Base-by-base conservation (phyloP, 805 yeast genomes). In the Teunomyces barrocoloradensis region DNA sequence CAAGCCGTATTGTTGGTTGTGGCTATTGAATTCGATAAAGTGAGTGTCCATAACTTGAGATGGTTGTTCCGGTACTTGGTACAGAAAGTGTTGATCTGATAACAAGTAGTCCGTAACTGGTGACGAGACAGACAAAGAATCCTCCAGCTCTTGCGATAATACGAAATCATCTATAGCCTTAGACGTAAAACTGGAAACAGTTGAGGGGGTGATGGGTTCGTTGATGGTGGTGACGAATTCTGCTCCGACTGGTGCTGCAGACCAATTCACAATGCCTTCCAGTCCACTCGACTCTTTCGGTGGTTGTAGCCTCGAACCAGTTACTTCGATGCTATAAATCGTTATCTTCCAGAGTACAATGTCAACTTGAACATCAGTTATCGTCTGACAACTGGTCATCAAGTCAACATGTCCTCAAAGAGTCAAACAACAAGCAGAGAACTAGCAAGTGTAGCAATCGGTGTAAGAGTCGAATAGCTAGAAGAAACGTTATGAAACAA, bases 281-380 rank as follows among this genome's bases (percentile, higher is more conserved):
- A 13, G 17, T 21, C 29, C 9, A 21, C 11, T 28, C 32, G 41
- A 17, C 27, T 25, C 20, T 25, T 18, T 17, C 17, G 25, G 20
- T 18, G 20, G 10, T 17, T 17, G 21, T 10, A 18, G 25, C 9
- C 21, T 45, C 38, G 46, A 50, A 53, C 49, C 46, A 55, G 65
- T 64, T 64, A 52, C 69, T 65, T 63, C 70, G 30, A 65, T 65
- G 69, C 69, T 64, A 41, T 59, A 56, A 64, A 63, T 63, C 49
- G 15, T 21, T 5, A n/a, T n/a, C 18, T 5, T 4, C 13, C 9
- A 11, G 17, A 37, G 29, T 20, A 37, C n/a, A 7, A 23, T 37
- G 28, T 20, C 12, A 23, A 37, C 40, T 37, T 37, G 28, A 37
- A 20, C 29, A 37, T 5, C 6, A 17, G 29, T 20, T 21, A 37